These are phyloP conservation scores for Fusarium ambrosium DNA, from an alignment of 2,329 filamentous ascomycete genomes.

Conservation along the genomic window DNA sequence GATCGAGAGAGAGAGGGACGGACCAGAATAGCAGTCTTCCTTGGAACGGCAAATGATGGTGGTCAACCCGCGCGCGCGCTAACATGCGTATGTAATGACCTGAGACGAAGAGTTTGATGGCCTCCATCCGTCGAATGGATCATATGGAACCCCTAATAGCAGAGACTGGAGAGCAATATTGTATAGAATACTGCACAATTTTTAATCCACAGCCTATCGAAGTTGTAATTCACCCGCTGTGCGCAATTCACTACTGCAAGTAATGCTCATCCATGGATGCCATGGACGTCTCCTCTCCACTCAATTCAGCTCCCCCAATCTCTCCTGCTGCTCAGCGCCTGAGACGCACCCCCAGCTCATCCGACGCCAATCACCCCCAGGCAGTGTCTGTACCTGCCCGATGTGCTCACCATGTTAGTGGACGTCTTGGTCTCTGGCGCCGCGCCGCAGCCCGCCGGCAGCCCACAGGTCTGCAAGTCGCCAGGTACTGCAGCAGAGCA, in stretches of 20 bases:
- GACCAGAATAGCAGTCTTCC: conserved; percentile 27
- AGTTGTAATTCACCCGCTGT: conserved; percentile 33
- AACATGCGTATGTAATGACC: conserved; percentile 14
- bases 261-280: conserved; percentile 24
- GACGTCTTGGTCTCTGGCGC: conserved; percentile 22
- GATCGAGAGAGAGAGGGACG: conserved; percentile 3
- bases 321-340: conserved; percentile 43
- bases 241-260: conserved; percentile 40
- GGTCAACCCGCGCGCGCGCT: conserved; percentile 40
- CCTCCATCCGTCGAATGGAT: background rate
- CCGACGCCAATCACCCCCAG: conserved; percentile 40
- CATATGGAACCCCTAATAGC: conserved; percentile 9
- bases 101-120: conserved; percentile 6
- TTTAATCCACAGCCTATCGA: conserved; percentile 29
- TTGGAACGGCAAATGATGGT: conserved; percentile 44
- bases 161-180: background rate
- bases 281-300: conserved; percentile 38
- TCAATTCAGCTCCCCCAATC: conserved; percentile 44
- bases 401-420: conserved; percentile 22
- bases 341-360: conserved; percentile 35
- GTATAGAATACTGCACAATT: background rate
- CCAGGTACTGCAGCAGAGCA: background rate
- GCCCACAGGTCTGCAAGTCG: conserved; percentile 17
- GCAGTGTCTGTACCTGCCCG: conserved; percentile 13
- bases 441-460: conserved; percentile 35